Conservation (phyloP, 441 rosid genomes). For the Pelargonium fulgidum region DNA sequence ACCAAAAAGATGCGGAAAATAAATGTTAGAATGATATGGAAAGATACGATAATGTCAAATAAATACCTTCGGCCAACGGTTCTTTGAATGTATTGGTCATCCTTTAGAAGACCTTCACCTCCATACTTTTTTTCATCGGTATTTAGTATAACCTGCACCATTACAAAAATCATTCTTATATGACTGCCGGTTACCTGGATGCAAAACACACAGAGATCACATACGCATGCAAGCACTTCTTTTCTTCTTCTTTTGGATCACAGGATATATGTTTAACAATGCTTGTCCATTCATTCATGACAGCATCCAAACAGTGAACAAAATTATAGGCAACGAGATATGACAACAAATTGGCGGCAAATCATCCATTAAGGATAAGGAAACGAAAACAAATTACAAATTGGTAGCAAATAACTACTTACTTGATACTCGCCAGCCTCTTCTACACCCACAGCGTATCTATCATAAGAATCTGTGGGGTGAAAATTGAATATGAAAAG, state of each 20-base stretch:
- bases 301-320: background rate
- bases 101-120: slow-evolving; percentile 53
- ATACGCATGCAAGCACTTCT: background rate
- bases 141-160: slow-evolving; percentile 61
- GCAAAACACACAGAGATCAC: background rate
- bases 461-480: slow-evolving; percentile 58
- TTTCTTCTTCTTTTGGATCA: background rate
- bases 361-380: too few species aligned
- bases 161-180: slow-evolving; percentile 7
- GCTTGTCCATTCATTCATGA: background rate
- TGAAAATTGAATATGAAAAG: slow-evolving; percentile 86
- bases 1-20: slow-evolving; percentile 12
- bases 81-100: slow-evolving; percentile 59
- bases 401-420: slow-evolving; percentile 18
- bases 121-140: slow-evolving; percentile 77
- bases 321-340: background rate
- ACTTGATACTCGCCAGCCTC: slow-evolving; percentile 98
- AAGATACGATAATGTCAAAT: slow-evolving; percentile 14
- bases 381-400: background rate
- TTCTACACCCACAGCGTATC: slow-evolving; percentile 64
- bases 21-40: background rate
- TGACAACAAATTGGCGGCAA: background rate
- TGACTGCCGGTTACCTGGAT: background rate
- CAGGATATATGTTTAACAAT: too few species aligned
- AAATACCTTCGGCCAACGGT: slow-evolving; percentile 58